Conservation (phyloP, 345 rosid genomes). For the Citrus hindsii region DNA sequence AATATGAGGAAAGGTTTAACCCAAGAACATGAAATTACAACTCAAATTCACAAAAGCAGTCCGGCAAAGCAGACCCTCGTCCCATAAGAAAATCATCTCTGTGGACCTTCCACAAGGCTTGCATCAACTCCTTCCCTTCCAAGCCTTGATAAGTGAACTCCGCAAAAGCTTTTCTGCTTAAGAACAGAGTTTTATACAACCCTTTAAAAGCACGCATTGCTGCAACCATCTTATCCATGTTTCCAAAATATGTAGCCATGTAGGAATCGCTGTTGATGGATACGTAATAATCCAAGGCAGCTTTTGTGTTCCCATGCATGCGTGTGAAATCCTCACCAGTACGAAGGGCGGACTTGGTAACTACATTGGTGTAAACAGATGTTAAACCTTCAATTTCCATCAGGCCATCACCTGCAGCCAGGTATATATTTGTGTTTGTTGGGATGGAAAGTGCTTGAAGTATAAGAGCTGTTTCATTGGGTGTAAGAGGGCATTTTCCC, state of each 20-base stretch:
- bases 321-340: constrained; percentile 67
- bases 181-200: constrained; percentile 68
- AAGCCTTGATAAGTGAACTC: constrained; percentile 43
- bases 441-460: constrained; percentile 74
- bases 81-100: constrained; percentile 61
- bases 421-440: constrained; percentile 66
- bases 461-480: constrained; percentile 79
- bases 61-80: constrained; percentile 82
- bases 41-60: constrained; percentile 69
- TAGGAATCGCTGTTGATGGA: constrained; percentile 87
- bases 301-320: constrained; percentile 98
- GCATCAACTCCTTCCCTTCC: constrained; percentile 47
- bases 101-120: constrained; percentile 71
- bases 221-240: constrained; percentile 97
- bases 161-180: constrained; percentile 61
- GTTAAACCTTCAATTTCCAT: constrained; percentile 88
- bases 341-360: constrained; percentile 71
- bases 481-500: constrained; percentile 92
- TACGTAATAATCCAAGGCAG: constrained; percentile 87
- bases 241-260: constrained; percentile 87
- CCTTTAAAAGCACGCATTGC: constrained; percentile 72
- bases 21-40: constrained; percentile 31
- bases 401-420: constrained; percentile 94
- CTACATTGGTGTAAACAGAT: constrained; percentile 61
- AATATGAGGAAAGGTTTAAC: constrained; percentile 8